These are phyloP conservation scores for Mariannaea elegans DNA, from an alignment of 2,329 filamentous ascomycete species.

Conservation along the genomic window DNA sequence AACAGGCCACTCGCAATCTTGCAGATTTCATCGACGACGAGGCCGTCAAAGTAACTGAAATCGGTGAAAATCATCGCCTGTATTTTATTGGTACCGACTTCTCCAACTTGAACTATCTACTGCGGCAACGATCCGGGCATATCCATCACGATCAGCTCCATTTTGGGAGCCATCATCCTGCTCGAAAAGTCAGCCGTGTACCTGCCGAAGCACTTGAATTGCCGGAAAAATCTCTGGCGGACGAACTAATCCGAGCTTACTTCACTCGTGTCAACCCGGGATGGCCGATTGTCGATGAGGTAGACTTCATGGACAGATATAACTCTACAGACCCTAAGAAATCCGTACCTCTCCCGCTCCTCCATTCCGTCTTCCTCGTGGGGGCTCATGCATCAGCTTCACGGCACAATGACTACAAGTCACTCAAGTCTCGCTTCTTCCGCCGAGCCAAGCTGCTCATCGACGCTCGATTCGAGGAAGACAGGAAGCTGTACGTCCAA, in stretches of 20 bases:
- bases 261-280: conserved; percentile 60
- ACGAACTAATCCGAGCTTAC: conserved; percentile 60
- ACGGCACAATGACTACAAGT: conserved; percentile 51
- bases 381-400: conserved; percentile 58
- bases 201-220: conserved; percentile 58
- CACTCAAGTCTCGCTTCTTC: conserved; percentile 57
- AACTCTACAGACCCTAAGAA: conserved; percentile 53
- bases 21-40: conserved; percentile 61
- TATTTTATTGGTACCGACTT: conserved; percentile 65
- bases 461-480: conserved; percentile 61
- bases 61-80: conserved; percentile 57
- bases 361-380: conserved; percentile 60
- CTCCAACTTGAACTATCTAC: conserved; percentile 64
- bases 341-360: conserved; percentile 56
- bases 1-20: conserved; percentile 52
- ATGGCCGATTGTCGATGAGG: conserved; percentile 61
- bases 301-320: conserved; percentile 60
- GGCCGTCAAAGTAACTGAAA: conserved; percentile 53
- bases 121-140: conserved; percentile 55
- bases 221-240: conserved; percentile 56
- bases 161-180: conserved; percentile 45
- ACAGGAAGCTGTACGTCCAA: conserved; percentile 63
- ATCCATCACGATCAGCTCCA: conserved; percentile 41
- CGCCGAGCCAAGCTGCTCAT: conserved; percentile 62
- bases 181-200: conserved; percentile 51